Evolutionary conservation across 495 filamentous ascomycete species (phyloP).

Genomic region (Neohortaea acidophila): DNA sequence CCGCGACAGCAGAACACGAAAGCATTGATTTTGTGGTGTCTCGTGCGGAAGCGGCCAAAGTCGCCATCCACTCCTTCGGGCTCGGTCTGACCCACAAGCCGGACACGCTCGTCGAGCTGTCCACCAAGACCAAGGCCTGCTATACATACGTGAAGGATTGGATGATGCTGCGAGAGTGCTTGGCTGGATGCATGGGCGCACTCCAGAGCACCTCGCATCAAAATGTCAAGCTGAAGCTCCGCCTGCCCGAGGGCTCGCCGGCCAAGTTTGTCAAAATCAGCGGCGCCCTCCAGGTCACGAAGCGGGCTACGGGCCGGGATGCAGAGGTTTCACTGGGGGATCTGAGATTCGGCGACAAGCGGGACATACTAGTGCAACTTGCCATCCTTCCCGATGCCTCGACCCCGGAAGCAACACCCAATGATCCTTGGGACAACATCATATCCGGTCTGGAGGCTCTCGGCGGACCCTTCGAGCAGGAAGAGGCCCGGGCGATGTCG

Average conservation of each 20-base stretch:
- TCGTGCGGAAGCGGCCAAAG: conserved; percentile 96
- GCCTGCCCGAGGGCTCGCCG: conserved; percentile 86
- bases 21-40: conserved; percentile 97
- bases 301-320: conserved; percentile 90
- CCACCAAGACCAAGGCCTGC: conserved; percentile 86
- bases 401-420: conserved; percentile 71
- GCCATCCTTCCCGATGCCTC: conserved; percentile 81
- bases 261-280: conserved; percentile 98
- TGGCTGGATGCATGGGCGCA: conserved; percentile 88
- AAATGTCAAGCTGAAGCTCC: conserved; percentile 92
- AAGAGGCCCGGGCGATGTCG: conserved; percentile 68
- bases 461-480: conserved; percentile 75
- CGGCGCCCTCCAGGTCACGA: conserved; percentile 89
- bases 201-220: conserved; percentile 95
- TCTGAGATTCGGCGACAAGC: conserved; percentile 90
- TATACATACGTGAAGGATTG: conserved; percentile 99
- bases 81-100: conserved; percentile 95
- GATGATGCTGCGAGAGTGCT: conserved; percentile 99
- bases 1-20: conserved; percentile 90
- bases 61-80: conserved; percentile 92
- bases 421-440: conserved; percentile 93
- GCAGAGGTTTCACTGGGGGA: conserved; percentile 89
- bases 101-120: conserved; percentile 96
- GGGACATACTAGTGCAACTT: conserved; percentile 89
- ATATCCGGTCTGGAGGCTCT: conserved; percentile 91